Base-by-base conservation (phyloP, 139 green algal species). In the Coccomyxa sp. region DNA sequence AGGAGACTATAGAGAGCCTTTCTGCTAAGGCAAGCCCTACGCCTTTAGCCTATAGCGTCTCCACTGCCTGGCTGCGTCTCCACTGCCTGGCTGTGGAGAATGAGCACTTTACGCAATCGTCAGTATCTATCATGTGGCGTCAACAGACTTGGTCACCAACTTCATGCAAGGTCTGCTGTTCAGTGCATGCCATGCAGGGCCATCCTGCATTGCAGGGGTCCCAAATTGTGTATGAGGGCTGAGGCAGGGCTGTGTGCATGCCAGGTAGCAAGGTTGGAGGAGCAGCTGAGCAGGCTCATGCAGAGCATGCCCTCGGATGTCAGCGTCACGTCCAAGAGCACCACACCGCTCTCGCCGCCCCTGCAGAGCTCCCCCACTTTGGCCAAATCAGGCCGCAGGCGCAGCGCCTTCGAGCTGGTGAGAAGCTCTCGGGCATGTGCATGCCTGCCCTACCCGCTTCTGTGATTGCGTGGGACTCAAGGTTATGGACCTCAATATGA, bases 401-500 rank as follows among this genome's bases (percentile, higher is more conserved):
- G 50, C 50, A 64, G 44, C 33, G 77, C 69, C 14, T 70, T 74
- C 34, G 64, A 81, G 50, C 31, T 76, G 29, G 27, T 76, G 35
- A 64, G 31, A 7, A 33, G 41, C n/a, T 7, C n/a, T n/a, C n/a
- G n/a, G n/a, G n/a, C n/a, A n/a, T n/a, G n/a, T n/a, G n/a, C n/a
- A n/a, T n/a, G n/a, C n/a, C n/a, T n/a, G n/a, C n/a, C n/a, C 24
- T 29, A 40, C n/a, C n/a, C n/a, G n/a, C n/a, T n/a, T n/a, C n/a
- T n/a, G n/a, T n/a, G n/a, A n/a, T n/a, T n/a, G n/a, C n/a, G n/a
- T n/a, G n/a, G n/a, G n/a, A n/a, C n/a, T n/a, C n/a, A n/a, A n/a
- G n/a, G n/a, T n/a, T n/a, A n/a, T n/a, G n/a, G n/a, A n/a, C n/a
- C n/a, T n/a, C n/a, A n/a, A n/a, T n/a, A n/a, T n/a, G n/a, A n/a